Evolutionary conservation across 2,329 filamentous ascomycete genomes (phyloP).

Genomic region (Fusarium heterosporum): DNA sequence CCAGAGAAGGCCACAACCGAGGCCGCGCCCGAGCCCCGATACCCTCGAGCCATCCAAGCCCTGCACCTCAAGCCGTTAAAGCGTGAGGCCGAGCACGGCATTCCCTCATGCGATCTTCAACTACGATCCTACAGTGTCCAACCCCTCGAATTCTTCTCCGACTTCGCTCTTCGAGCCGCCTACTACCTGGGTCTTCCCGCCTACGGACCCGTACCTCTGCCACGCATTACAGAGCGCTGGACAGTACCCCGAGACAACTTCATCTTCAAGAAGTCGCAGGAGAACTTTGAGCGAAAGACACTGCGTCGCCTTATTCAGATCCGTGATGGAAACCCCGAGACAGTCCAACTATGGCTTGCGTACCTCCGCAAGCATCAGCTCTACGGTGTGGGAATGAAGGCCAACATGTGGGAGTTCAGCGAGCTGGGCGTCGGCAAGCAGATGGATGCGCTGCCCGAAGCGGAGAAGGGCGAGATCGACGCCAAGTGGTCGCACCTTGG

Average conservation of each 20-base stretch:
- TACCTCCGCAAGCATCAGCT: slow-evolving; percentile 93
- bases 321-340: slow-evolving; percentile 88
- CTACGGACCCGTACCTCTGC: slow-evolving; percentile 86
- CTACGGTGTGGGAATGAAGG: slow-evolving; percentile 98
- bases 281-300: slow-evolving; percentile 96
- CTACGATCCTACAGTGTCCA: slow-evolving; percentile 90
- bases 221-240: slow-evolving; percentile 90
- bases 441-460: slow-evolving; percentile 43
- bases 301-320: slow-evolving; percentile 89
- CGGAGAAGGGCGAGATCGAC: slow-evolving; percentile 53
- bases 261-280: slow-evolving; percentile 96
- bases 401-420: slow-evolving; percentile 93
- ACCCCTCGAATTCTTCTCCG: slow-evolving; percentile 92
- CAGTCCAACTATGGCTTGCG: slow-evolving; percentile 90
- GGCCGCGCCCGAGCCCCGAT: slow-evolving; percentile 57
- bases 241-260: slow-evolving; percentile 91
- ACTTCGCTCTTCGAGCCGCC: slow-evolving; percentile 93
- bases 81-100: slow-evolving; percentile 77
- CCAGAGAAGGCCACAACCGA: slow-evolving; percentile 9
- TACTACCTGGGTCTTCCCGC: slow-evolving; percentile 93
- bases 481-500: slow-evolving; percentile 68
- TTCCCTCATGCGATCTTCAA: slow-evolving; percentile 91
- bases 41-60: slow-evolving; percentile 85
- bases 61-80: slow-evolving; percentile 87
- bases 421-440: slow-evolving; percentile 64